Conservation (phyloP, 2,329 filamentous ascomycete species). For the Sarocladium kiliense region DNA sequence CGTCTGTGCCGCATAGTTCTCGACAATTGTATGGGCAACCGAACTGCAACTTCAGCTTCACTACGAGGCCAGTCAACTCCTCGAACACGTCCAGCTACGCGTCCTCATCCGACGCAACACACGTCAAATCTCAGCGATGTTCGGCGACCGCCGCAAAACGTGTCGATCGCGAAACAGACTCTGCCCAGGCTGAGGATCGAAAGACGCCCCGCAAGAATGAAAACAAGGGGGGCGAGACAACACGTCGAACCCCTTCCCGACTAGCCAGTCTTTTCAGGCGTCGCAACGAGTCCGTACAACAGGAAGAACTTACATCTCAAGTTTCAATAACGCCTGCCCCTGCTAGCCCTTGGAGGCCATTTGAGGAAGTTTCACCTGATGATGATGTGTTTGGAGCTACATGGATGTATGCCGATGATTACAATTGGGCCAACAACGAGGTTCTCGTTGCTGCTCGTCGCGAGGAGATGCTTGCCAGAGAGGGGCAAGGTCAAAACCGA, state of each 20-base stretch:
- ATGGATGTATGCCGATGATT: slow-evolving; percentile 4
- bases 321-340: background rate
- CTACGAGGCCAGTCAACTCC: background rate
- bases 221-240: background rate
- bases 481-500: background rate
- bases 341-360: background rate
- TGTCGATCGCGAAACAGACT: background rate
- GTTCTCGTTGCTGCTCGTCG: background rate
- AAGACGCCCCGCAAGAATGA: no score
- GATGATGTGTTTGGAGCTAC: slow-evolving; percentile 1
- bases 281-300: background rate
- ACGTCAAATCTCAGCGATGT: no score
- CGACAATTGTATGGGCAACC: background rate
- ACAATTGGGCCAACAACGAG: slow-evolving; percentile 1
- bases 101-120: background rate
- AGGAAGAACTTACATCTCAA: background rate
- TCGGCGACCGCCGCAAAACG: no score
- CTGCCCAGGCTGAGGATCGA: no score
- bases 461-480: background rate
- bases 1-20: background rate
- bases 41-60: slow-evolving; percentile 3
- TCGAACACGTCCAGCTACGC: background rate
- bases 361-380: background rate
- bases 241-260: background rate
- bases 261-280: background rate